Evolutionary conservation across 495 filamentous ascomycete genomes (phyloP), one percentile per base, ranked within the genome.

Genomic region (Glonium stellatum): DNA sequence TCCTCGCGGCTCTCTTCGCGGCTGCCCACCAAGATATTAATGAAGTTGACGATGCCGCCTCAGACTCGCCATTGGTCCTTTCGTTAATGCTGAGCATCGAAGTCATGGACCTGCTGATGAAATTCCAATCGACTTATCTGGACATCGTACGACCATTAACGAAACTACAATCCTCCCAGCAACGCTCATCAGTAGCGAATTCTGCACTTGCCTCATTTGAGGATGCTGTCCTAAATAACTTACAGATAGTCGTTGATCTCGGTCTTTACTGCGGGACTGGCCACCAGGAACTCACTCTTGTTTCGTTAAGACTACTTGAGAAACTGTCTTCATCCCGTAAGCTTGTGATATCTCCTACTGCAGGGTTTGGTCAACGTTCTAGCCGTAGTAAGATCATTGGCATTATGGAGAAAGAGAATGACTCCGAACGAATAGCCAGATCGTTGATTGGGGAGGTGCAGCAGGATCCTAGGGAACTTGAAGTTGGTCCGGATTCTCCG

Each of bases 121-220:
- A 88, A 57, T 80, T 96, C 56, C 93, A 99, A 72, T 83, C 89
- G 9, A 97, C 92, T 8, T 97, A 95, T 70, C 76, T 93, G 55
- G 84, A 96, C 65, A 82, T 97, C 21, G 86, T 97, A 15, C 84
- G 86, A 27, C 89, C 92, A 4, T 64, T 87, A 8, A 77, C 95
- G 60, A 88, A 85, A 44, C 34, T 68, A 75, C 47, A 73, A 64
- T 52, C 72, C 69, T 31, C 74, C 68, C 55, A 75, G 74, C 55
- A 72, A 70, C 22, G 71, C 72, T 39, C 50, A 4, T 15, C 59
- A 27, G 83, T 89, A 18, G 80, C 84, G 0, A 92, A 92, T 67
- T 80, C 83, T 8, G 79, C 88, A 2, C 85, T 92, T 55, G 77
- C 84, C 13, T 90, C 87, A 1, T 91, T 97, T 69, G 95, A 99